phyloP scores from a whole-genome alignment of 1,284 basidiomycete species.

The Puccinia horiana region DNA sequence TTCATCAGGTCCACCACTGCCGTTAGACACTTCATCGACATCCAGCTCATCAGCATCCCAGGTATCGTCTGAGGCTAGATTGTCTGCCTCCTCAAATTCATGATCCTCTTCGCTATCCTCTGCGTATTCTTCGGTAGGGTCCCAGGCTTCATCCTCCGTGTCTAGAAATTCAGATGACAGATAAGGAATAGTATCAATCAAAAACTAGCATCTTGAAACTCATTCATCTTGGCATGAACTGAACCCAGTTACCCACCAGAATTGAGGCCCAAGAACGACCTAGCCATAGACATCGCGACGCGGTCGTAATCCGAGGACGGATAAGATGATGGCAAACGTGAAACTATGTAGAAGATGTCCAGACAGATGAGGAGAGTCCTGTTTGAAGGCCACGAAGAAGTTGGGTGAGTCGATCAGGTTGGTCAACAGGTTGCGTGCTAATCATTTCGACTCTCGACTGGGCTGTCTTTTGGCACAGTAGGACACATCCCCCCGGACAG shows the following conservation, averaged over 20 bases:
- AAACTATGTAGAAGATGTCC: not conserved
- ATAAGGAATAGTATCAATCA: not conserved
- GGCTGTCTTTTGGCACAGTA: too few species aligned
- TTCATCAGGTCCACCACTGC: not conserved
- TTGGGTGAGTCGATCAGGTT: too few species aligned
- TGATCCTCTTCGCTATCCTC: not conserved
- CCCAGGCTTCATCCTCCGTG: not conserved
- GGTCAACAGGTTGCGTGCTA: too few species aligned
- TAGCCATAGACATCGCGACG: slow-evolving; percentile 6
- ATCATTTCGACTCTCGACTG: too few species aligned
- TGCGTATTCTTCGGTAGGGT: not conserved
- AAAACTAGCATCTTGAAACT: not conserved
- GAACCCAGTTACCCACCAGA: not conserved
- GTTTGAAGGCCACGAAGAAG: too few species aligned
- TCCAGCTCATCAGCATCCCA: not conserved
- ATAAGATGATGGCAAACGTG: not conserved
- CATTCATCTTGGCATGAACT: not conserved
- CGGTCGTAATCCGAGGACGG: not conserved
- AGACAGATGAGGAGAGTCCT: not conserved
- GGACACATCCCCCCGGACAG: too few species aligned
- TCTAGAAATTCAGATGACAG: not conserved
- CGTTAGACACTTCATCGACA: not conserved
- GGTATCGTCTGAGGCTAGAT: slow-evolving; percentile 1
- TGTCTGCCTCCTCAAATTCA: not conserved
- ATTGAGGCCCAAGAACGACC: slow-evolving; percentile 5